A percentile compares a stretch with the other conserved stretches of the same genome.
These are phyloP conservation scores for Xylariaceae sp. DNA, from an alignment of 2,329 filamentous ascomycete genomes.

Conservation along the genomic window DNA sequence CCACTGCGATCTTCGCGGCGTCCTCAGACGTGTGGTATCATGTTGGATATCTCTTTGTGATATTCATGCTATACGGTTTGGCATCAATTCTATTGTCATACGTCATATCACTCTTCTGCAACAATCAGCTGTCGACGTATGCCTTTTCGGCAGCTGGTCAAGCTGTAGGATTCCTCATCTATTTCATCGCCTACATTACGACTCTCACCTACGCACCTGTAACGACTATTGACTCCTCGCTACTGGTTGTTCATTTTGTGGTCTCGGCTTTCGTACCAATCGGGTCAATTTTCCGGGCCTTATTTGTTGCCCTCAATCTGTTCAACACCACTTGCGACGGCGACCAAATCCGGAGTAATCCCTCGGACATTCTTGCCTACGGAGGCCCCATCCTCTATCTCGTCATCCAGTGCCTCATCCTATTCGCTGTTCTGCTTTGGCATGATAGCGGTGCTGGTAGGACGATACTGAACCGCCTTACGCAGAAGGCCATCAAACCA, in stretches of 20 bases:
- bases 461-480: slow-evolving; percentile 34
- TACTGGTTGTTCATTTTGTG: slow-evolving; percentile 70
- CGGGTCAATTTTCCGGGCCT: slow-evolving; percentile 66
- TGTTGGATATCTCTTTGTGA: slow-evolving; percentile 74
- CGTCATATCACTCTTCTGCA: slow-evolving; percentile 73
- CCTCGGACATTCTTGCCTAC: slow-evolving; percentile 68
- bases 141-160: slow-evolving; percentile 77
- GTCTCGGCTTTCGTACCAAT: slow-evolving; percentile 72
- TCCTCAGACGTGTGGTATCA: slow-evolving; percentile 68
- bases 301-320: slow-evolving; percentile 76
- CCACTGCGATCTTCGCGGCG: slow-evolving; percentile 64
- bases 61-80: slow-evolving; percentile 77
- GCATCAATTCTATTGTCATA: slow-evolving; percentile 75
- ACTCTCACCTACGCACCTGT: slow-evolving; percentile 72
- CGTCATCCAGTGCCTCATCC: slow-evolving; percentile 64
- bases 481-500: slow-evolving; percentile 21
- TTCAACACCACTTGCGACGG: slow-evolving; percentile 76
- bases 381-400: slow-evolving; percentile 84
- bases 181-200: slow-evolving; percentile 66
- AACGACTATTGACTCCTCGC: slow-evolving; percentile 60
- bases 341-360: slow-evolving; percentile 59
- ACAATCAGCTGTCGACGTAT: slow-evolving; percentile 77
- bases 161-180: slow-evolving; percentile 65
- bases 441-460: slow-evolving; percentile 71
- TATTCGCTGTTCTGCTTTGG: slow-evolving; percentile 73